These are phyloP conservation scores for Castanea sativa DNA, from an alignment of 306 rosid species.

Conservation along the genomic window DNA sequence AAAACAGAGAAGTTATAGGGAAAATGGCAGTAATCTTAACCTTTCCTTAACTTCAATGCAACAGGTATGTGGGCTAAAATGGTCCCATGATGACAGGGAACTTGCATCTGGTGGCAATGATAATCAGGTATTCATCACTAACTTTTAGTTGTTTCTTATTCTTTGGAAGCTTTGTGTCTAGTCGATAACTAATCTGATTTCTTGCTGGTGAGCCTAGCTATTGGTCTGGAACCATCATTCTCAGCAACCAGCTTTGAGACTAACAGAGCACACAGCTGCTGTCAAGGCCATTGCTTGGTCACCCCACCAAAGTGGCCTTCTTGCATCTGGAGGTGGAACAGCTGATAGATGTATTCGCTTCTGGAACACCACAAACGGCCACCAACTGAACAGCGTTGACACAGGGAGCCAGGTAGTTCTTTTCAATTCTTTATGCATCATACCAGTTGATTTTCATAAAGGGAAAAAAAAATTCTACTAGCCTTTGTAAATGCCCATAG, in stretches of 20 bases:
- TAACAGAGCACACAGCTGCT: constrained; percentile 96
- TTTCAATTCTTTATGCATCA: background rate
- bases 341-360: constrained; percentile 98
- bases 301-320: constrained; percentile 90
- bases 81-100: constrained; percentile 96
- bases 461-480: background rate
- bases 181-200: constrained; percentile 10
- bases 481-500: background rate
- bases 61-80: constrained; percentile 86
- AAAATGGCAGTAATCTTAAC: background rate
- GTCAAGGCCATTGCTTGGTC: constrained; percentile 99
- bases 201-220: constrained; percentile 49
- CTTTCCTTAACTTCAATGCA: background rate
- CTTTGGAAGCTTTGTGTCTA: background rate
- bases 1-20: too few relatives aligned
- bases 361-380: constrained; percentile 97
- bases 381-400: constrained; percentile 79
- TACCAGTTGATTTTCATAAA: background rate
- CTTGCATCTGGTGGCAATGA: constrained; percentile 99
- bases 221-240: constrained; percentile 97
- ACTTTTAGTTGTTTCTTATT: background rate
- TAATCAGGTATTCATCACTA: constrained; percentile 60
- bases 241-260: constrained; percentile 77
- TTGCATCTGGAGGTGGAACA: constrained; percentile 98
- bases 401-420: constrained; percentile 91